These are phyloP conservation scores for Coemansia sp. DNA, from an alignment of 192 early-diverging fungal genomes.

Conservation along the genomic window DNA sequence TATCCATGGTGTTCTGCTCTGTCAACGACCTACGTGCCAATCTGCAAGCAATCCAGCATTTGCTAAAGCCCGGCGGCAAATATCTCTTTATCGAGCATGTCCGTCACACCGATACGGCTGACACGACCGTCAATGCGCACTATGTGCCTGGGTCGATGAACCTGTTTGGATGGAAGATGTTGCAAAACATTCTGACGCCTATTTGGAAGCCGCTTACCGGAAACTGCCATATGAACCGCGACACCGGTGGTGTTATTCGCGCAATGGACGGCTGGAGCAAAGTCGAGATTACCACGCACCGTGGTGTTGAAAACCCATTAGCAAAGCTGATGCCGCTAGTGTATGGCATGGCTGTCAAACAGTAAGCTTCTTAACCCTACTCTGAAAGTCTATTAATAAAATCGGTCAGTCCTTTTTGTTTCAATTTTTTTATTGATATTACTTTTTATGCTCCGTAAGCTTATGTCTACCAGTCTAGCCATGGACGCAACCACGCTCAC, in stretches of 20 bases:
- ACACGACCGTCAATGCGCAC: conserved; percentile 5
- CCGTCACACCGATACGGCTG: conserved; percentile 21
- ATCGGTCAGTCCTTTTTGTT: neutral
- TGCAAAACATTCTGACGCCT: conserved; percentile 19
- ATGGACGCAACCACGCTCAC: conserved; percentile 8
- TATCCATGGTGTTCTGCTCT: conserved; percentile 45
- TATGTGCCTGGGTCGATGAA: conserved; percentile 10
- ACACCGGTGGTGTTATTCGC: conserved; percentile 18
- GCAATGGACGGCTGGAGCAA: conserved; percentile 21
- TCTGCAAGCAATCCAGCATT: conserved; percentile 17
- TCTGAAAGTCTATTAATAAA: neutral
- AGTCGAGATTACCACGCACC: conserved; percentile 17
- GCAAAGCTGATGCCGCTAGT: conserved; percentile 27
- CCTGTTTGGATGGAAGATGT: conserved; percentile 10
- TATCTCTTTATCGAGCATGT: conserved; percentile 49
- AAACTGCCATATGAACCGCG: conserved; percentile 36
- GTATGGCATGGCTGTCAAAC: conserved; percentile 31
- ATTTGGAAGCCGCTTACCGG: conserved; percentile 20
- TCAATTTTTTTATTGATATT: neutral
- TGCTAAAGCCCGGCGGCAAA: conserved; percentile 39
- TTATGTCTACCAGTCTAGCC: neutral
- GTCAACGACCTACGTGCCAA: conserved; percentile 25
- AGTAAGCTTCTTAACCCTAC: neutral
- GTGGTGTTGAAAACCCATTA: neutral
- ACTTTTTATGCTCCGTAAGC: neutral